Conservation (phyloP, 208 protist genomes). For the Borovskyia barvae region DNA sequence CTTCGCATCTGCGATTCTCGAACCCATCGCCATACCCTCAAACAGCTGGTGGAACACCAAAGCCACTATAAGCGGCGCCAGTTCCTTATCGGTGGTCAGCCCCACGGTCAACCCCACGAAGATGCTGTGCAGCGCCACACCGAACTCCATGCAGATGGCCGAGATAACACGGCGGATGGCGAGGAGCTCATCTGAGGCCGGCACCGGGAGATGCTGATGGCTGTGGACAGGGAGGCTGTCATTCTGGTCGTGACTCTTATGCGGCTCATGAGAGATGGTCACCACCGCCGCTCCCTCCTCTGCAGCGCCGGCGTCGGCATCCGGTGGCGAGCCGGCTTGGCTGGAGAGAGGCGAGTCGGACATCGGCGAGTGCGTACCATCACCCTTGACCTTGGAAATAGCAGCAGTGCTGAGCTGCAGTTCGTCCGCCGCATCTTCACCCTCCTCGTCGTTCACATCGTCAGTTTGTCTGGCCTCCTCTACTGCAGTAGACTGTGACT, state of each 20-base stretch:
- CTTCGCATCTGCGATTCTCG: conserved; percentile 54
- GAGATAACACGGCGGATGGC: conserved; percentile 28
- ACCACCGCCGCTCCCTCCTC: too few relatives aligned
- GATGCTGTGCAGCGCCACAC: conserved; percentile 65
- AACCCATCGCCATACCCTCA: conserved; percentile 66
- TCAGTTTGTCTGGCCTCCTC: background rate
- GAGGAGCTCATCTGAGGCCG: conserved; percentile 16
- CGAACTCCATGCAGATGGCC: conserved; percentile 66
- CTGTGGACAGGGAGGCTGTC: too few relatives aligned
- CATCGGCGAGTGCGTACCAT: too few relatives aligned
- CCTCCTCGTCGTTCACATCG: background rate
- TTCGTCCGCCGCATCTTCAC: background rate
- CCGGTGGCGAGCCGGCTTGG: background rate
- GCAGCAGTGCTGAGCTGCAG: too few relatives aligned
- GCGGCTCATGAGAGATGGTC: too few relatives aligned
- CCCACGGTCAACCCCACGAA: conserved; percentile 67
- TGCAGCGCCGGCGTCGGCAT: background rate
- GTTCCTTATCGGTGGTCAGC: conserved; percentile 39
- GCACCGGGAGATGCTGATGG: conserved; percentile 28
- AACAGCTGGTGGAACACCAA: conserved; percentile 74
- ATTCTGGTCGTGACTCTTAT: too few relatives aligned
- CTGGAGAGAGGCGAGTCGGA: too few relatives aligned
- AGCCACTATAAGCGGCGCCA: conserved; percentile 51
- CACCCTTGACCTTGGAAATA: too few relatives aligned
- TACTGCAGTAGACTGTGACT: background rate